Base-by-base conservation (phyloP, 1,139 yeast genomes). In the Wickerhamomyces sp. region DNA sequence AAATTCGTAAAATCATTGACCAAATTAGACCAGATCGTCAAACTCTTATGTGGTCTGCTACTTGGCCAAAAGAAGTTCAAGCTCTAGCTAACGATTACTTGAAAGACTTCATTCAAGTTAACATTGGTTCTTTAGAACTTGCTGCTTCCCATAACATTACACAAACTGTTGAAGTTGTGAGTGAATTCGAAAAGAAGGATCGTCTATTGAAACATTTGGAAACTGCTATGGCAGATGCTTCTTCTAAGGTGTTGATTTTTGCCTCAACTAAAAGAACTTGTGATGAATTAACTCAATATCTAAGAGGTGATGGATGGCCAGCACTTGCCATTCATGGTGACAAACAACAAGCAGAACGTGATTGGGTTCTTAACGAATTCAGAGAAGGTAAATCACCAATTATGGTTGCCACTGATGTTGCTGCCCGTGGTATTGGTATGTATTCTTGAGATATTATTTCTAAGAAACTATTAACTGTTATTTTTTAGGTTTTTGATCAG, bases 351-450 rank as follows among this genome's bases (percentile, higher is more conserved):
- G 78, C 81, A 62, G 98, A 92, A 70, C 90, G 98, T 76, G 98
- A 92, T 69, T 92, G 97, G 97, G 98, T 92, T 54, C 74, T 92
- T 67, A 76, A 72, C 54, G 96, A 92, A 68, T 92, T 92, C 74
- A 86, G 84, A 75, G 64, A 79, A 46, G 97, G 97, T 54, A 84
- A 82, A 64, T 81, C 95, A 42, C 96, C 97, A 51, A 84, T 92
- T 60, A 89, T 92, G 97, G 96, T 90, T 63, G 98, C 98, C 49
- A 92, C 98, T 54, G 98, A 92, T 68, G 98, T 92, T 65, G 98
- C 98, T 47, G 96, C 98, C 53, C 88, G 98, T 78, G 98, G 98
- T 81, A 90, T 92, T 75, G 98, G 96, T 89, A 88, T 71, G 97
- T 86, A 67, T 67, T 47, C n/a, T n/a, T n/a, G n/a, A n/a, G n/a